Evolutionary conservation across 192 early-diverging fungal species (phyloP).

Genomic region (Entomortierella beljakovae): DNA sequence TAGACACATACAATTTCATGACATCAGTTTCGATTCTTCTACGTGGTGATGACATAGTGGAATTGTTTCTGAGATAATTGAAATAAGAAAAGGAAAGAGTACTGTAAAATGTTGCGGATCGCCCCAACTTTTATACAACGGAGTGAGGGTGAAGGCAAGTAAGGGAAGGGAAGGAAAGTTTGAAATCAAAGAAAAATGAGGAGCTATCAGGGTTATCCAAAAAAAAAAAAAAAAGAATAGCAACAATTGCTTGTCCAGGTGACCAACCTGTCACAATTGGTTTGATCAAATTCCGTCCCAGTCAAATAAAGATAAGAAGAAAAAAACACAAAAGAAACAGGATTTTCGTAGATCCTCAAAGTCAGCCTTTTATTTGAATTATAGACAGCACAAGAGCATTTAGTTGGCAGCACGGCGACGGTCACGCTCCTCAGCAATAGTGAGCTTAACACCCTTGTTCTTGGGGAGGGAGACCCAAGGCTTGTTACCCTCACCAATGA

Average conservation of each 20-base stretch:
- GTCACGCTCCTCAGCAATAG: conserved; percentile 99
- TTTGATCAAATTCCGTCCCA: too few species aligned
- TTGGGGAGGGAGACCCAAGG: conserved; percentile 98
- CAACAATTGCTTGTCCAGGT: conserved; percentile 1
- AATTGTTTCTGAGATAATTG: neutral
- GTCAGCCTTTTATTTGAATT: conserved; percentile 38
- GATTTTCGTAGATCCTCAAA: conserved; percentile 27
- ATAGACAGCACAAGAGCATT: conserved; percentile 13
- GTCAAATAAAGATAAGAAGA: too few species aligned
- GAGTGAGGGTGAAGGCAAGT: neutral
- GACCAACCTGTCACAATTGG: neutral
- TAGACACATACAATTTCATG: conserved; percentile 88
- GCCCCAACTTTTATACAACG: too few species aligned
- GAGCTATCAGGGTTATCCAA: too few species aligned
- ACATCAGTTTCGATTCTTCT: conserved; percentile 98
- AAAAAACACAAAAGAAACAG: neutral
- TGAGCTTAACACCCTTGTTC: conserved; percentile 99
- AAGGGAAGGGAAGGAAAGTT: neutral
- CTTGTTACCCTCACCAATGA: conserved; percentile 89
- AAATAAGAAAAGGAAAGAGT: conserved; percentile 1
- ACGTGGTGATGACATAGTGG: conserved; percentile 85
- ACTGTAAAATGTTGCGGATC: too few species aligned
- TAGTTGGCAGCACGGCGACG: conserved; percentile 70
- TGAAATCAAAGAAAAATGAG: neutral
- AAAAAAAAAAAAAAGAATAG: neutral